Base-by-base conservation (phyloP, 768 basidiomycete species). In the Clathrus columnatus region DNA sequence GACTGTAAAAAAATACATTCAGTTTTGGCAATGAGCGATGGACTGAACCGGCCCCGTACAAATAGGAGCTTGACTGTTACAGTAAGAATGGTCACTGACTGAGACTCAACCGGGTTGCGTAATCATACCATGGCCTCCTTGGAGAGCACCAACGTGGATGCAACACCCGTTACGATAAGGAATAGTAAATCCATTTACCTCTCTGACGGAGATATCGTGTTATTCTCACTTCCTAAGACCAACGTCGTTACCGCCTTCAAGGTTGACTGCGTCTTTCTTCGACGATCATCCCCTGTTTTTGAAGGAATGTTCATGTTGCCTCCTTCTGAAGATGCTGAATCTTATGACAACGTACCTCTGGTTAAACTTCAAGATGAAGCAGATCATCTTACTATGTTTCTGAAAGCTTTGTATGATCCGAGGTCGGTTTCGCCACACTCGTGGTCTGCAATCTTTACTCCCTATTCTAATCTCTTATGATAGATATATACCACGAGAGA, bases 221-320 rank as follows among this genome's bases (percentile, higher is more conserved):
- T 73, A 7, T 14, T 52, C n/a, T 41, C 51, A 24, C 29, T 42
- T 42, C 51, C 28, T 18, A 23, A 36, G n/a, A 60, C 59, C 42
- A 62, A 72, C 27, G 52, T 55, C 20, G 50, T 56, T 26, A 55
- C 56, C 51, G n/a, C 36, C n/a, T 62, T 61, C 53, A 61, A 51
- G n/a, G 50, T 64, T 14, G 68, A 70, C 45, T 50, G 52, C 7
- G 27, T 21, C 32, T 57, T 57, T 29, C 44, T 69, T 16, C 54
- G 48, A 30, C 56, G 28, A 41, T 69, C 68, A 1, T 47, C 54
- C 18, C 49, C 48, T 7, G 55, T 72, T 10, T 73, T 72, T 28
- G 62, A 63, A 14, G 70, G 68, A 48, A 73, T 73, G 69, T 60
- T 74, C 18, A 48, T 49, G 20, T 55, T 73, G 2, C 71, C 70